phyloP scores from a whole-genome alignment of 805 yeast species.

The Tetrapisispora namnaoensis region DNA sequence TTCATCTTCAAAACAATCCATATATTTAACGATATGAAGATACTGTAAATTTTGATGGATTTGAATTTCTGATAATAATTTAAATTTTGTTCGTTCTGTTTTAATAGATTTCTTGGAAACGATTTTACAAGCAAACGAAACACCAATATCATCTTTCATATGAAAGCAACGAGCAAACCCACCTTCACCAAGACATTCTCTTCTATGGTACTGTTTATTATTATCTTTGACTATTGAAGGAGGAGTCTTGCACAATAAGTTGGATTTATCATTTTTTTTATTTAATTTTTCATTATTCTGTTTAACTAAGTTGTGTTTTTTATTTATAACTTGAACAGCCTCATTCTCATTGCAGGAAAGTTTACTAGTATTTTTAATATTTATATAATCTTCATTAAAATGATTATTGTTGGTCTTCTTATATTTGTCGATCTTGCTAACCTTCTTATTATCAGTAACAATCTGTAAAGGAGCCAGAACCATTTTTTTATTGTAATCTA shows the following conservation, averaged over 20 bases:
- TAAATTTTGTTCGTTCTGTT: slow-evolving; percentile 75
- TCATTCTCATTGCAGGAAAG: neutral
- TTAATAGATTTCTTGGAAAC: slow-evolving; percentile 93
- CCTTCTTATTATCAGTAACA: neutral
- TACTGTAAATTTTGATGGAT: slow-evolving; percentile 87
- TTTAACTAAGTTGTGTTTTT: neutral
- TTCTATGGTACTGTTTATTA: slow-evolving; percentile 87
- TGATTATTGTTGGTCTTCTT: neutral
- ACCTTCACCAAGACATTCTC: slow-evolving; percentile 90
- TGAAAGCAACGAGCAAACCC: slow-evolving; percentile 99
- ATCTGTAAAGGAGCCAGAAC: slow-evolving; percentile 1
- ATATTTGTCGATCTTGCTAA: neutral
- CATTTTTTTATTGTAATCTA: neutral
- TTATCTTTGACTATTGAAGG: slow-evolving; percentile 86
- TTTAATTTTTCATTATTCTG: slow-evolving; percentile 21
- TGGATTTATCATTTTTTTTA: slow-evolving; percentile 80
- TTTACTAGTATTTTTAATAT: neutral
- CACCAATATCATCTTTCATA: slow-evolving; percentile 83
- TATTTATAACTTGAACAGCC: neutral
- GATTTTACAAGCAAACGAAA: slow-evolving; percentile 89
- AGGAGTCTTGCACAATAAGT: slow-evolving; percentile 91
- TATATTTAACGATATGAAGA: slow-evolving; percentile 80
- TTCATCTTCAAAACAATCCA: slow-evolving; percentile 96
- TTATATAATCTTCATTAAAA: neutral
- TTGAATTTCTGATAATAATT: slow-evolving; percentile 85